Conservation (phyloP, 176 grass and related monocot genomes). For the bread wheat (Triticum aestivum) region IWGSC_CS_RefSeq_v2.1 NC_057805.1:394312969-394313468, state of each 20-base stretch:
- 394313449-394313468: too few species aligned
- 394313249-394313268: background rate
- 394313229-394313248: background rate
- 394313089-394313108: background rate
- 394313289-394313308: background rate
- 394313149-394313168: too few species aligned
- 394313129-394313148: too few species aligned
- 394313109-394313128: background rate
- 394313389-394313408: too few species aligned
- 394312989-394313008: slow-evolving; percentile 44
- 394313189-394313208: too few species aligned
- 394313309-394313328: background rate
- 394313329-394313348: too few species aligned
- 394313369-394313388: too few species aligned
- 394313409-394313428: too few species aligned
- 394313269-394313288: background rate
- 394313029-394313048: background rate
- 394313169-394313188: too few species aligned
- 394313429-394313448: too few species aligned
- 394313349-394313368: too few species aligned
- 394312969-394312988: slow-evolving; percentile 33
- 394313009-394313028: slow-evolving; percentile 44
- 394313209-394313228: background rate
- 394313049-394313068: background rate
- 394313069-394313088: background rate